Base-by-base conservation (phyloP, 257 asterid genomes). In the Verbascum thapsus region DNA sequence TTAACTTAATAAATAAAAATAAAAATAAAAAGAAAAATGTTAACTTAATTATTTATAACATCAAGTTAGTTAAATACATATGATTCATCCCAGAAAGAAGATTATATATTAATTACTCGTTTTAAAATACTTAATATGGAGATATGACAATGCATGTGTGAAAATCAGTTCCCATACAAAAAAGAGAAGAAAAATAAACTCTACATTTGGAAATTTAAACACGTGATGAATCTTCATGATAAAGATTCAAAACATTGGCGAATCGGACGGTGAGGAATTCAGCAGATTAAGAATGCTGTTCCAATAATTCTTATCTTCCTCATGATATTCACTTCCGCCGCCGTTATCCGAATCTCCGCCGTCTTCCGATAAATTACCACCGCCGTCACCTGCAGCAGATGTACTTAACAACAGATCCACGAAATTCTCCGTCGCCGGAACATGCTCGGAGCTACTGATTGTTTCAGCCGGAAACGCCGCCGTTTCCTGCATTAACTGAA, bases 271-370 rank as follows among this genome's bases (percentile, higher is more conserved):
- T 11, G 97, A 83, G 43, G 88, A 78, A 60, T 90, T 64, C 61
- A 85, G 95, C 81, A 90, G 68, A 73, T 83, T 79, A 19, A 90
- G 86, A 70, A 90, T 87, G 74, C 86, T 87, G 59, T 85, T 85
- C 97, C 97, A 90, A 62, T 90, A 90, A 55, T 83, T 85, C 86
- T 84, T 89, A 64, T 79, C 80, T 60, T 84, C 96, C 52, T 79
- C 96, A 38, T 67, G 71, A 43, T 75, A 80, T 58, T 77, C 91
- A 32, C 60, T 32, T 1, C 69, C 58, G 15, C 34, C 72, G 45
- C 74, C 77, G 57, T 68, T 79, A 15, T 82, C 95, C 7, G 91
- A 69, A 1, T 81, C 95, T n/a, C 79, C 80, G 16, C 84, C 70
- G 18, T 77, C 86, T n/a, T 82, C 89, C 0, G 84, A 58, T 48